These are phyloP conservation scores for Cryptomeria japonica DNA, from an alignment of 75 land plant species.

Conservation along the genomic window DNA sequence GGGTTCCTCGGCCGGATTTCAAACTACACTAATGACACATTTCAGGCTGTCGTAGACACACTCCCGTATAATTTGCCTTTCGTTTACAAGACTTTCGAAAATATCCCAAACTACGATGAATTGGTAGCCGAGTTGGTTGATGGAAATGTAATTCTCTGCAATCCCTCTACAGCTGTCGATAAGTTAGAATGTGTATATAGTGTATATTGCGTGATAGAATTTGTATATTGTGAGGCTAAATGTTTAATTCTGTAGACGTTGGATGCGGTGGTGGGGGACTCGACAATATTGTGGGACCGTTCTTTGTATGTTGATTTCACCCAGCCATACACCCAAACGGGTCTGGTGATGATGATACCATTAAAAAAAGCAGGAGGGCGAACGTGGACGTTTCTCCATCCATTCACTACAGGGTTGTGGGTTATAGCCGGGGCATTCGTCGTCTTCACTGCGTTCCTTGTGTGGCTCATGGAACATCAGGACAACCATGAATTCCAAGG, in stretches of 20 bases:
- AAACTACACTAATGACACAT: conserved; percentile 11
- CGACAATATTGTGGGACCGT: background rate
- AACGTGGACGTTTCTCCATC: conserved; percentile 14
- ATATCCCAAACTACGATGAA: background rate
- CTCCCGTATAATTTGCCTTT: conserved; percentile 13
- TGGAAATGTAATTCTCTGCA: background rate
- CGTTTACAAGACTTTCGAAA: background rate
- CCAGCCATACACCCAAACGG: conserved; percentile 16
- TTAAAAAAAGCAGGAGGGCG: background rate
- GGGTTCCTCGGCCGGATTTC: background rate
- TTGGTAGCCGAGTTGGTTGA: background rate
- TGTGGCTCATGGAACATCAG: conserved; percentile 16
- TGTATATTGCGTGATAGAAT: too few species aligned
- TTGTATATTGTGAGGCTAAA: too few species aligned
- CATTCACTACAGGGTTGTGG: conserved; percentile 20
- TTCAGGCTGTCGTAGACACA: conserved; percentile 9
- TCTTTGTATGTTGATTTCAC: conserved; percentile 21
- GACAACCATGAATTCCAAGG: conserved; percentile 12
- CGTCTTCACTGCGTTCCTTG: conserved; percentile 17
- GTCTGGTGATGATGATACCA: conserved; percentile 20
- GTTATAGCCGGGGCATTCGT: background rate
- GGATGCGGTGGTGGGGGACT: conserved; percentile 19
- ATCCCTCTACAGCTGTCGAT: background rate
- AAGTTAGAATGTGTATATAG: background rate
- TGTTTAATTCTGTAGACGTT: background rate